phyloP scores from a whole-genome alignment of 2,329 filamentous ascomycete genomes.

The Chaetomiaceae sp. region DNA sequence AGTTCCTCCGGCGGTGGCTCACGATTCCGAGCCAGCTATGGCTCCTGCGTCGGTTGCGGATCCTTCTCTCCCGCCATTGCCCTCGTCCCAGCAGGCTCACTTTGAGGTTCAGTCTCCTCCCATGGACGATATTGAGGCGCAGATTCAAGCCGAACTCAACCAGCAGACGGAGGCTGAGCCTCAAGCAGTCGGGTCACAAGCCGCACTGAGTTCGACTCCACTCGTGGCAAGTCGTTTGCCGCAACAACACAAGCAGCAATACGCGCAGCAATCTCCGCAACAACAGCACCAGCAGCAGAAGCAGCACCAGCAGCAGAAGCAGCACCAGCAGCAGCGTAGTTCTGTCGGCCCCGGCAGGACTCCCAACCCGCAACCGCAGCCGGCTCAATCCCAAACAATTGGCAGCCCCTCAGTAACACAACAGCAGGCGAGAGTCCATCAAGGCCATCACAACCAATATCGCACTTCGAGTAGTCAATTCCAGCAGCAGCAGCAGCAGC shows the following conservation, averaged over 20 bases:
- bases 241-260: slow-evolving; percentile 19
- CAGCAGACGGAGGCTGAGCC: slow-evolving; percentile 24
- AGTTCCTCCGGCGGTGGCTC: neutral
- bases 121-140: slow-evolving; percentile 29
- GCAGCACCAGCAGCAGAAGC: slow-evolving; percentile 28
- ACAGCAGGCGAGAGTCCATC: slow-evolving; percentile 22
- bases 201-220: slow-evolving; percentile 14
- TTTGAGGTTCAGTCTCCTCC: slow-evolving; percentile 28
- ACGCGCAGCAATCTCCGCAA: slow-evolving; percentile 19
- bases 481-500: slow-evolving; percentile 25
- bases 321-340: slow-evolving; percentile 22
- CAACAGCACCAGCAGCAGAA: slow-evolving; percentile 25
- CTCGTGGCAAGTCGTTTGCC: slow-evolving; percentile 17
- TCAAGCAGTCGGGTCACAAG: slow-evolving; percentile 16
- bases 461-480: slow-evolving; percentile 14
- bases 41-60: slow-evolving; percentile 16
- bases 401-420: slow-evolving; percentile 22
- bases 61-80: slow-evolving; percentile 17
- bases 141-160: slow-evolving; percentile 29
- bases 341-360: slow-evolving; percentile 21
- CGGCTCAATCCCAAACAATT: slow-evolving; percentile 20
- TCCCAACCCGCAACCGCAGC: slow-evolving; percentile 22
- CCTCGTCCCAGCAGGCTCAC: slow-evolving; percentile 23
- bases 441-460: slow-evolving; percentile 22
- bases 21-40: slow-evolving; percentile 5